Percentiles rank a stretch among this genome's conserved stretches.
Conservation (phyloP, 371 early-diverging fungal genomes). For the Mortierella sp. region DNA sequence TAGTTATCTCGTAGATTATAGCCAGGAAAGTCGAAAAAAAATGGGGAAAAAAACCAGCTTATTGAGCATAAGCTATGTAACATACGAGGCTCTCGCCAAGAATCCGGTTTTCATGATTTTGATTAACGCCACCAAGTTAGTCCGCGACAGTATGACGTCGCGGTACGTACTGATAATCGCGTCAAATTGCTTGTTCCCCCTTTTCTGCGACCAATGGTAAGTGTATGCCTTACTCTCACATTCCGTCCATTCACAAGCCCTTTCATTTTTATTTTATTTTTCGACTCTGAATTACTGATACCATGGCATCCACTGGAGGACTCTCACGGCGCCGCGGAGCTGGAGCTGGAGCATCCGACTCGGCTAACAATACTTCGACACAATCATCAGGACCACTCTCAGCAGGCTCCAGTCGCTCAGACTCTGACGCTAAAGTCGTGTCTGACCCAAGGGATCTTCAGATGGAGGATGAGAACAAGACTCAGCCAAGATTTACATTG, state of each 20-base stretch:
- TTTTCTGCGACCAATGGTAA: too few species aligned
- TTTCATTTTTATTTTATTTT: background rate
- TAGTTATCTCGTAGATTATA: background rate
- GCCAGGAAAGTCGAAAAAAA: too few species aligned
- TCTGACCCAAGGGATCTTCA: constrained; percentile 55
- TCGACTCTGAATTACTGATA: background rate
- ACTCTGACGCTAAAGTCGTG: constrained; percentile 41
- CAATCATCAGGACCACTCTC: constrained; percentile 34
- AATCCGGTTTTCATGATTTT: too few species aligned
- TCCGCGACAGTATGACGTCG: background rate
- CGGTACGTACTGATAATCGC: too few species aligned
- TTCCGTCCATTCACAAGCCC: background rate
- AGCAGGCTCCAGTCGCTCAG: constrained; percentile 22
- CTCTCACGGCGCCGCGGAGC: constrained; percentile 56
- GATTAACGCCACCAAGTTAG: background rate
- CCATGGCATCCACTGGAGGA: constrained; percentile 53
- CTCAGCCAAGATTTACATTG: constrained; percentile 83
- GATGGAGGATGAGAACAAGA: constrained; percentile 72
- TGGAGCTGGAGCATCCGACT: constrained; percentile 35
- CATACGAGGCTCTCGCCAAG: too few species aligned
- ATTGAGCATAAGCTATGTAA: too few species aligned
- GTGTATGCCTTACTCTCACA: background rate
- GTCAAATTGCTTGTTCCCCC: too few species aligned
- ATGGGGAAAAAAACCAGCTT: too few species aligned
- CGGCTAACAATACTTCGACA: constrained; percentile 17